A percentile compares a stretch with the other conserved stretches of the same genome.
phyloP scores from a whole-genome alignment of 306 rosid genomes.

The Carpinus viminea region DNA sequence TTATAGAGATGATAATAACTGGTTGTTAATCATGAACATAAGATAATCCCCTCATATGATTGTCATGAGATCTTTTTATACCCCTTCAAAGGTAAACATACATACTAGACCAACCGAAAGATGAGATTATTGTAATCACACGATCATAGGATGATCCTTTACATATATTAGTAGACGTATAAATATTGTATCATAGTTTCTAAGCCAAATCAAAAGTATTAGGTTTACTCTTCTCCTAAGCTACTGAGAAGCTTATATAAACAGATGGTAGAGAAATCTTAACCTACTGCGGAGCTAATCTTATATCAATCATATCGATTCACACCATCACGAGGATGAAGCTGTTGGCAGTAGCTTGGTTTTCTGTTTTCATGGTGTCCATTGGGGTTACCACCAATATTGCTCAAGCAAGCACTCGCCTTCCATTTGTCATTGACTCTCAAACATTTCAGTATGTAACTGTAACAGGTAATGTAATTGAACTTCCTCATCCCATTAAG shows the following conservation, averaged over 20 bases:
- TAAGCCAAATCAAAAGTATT: neutral
- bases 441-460: conserved; percentile 53
- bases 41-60: conserved; percentile 25
- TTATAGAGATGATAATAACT: too few relatives aligned
- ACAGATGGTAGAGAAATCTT: conserved; percentile 18
- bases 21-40: neutral
- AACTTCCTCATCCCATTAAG: neutral
- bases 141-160: neutral
- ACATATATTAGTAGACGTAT: neutral
- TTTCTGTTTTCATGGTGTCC: conserved; percentile 34
- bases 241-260: conserved; percentile 26
- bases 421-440: conserved; percentile 26
- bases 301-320: neutral
- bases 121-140: conserved; percentile 8
- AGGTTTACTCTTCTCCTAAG: conserved; percentile 29
- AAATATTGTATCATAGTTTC: neutral
- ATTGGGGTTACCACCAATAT: conserved; percentile 20
- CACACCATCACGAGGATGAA: conserved; percentile 32
- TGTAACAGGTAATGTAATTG: conserved; percentile 51
- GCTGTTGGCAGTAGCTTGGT: conserved; percentile 38
- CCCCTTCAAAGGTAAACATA: neutral
- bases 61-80: conserved; percentile 25
- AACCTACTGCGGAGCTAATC: conserved; percentile 28
- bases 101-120: neutral
- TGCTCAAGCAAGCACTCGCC: conserved; percentile 51